Percentiles rank a stretch among this genome's conserved stretches.
phyloP scores from a whole-genome alignment of 495 filamentous ascomycete genomes.

The Talaromyces borbonicus region DNA sequence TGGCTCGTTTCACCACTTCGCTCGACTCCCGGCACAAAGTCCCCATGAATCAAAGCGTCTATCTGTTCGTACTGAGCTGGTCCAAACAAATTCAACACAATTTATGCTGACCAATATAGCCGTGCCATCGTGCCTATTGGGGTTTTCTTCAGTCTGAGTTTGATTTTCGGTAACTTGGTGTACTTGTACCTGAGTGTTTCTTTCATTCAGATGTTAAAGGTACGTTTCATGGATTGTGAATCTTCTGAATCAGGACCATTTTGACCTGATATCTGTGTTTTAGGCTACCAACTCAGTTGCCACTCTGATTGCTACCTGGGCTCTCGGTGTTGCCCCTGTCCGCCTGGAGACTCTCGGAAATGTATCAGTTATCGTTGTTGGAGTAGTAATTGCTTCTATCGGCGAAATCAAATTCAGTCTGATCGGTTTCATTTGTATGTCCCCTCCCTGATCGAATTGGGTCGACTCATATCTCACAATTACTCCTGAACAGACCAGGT shows the following conservation, averaged over 20 bases:
- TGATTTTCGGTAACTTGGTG: constrained; percentile 84
- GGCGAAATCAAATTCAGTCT: constrained; percentile 83
- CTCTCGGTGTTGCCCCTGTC: constrained; percentile 56
- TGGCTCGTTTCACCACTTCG: constrained; percentile 67
- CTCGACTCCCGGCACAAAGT: constrained; percentile 80
- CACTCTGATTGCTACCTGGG: constrained; percentile 72
- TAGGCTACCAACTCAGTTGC: constrained; percentile 84
- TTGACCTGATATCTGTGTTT: not conserved
- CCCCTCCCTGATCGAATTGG: too few species aligned
- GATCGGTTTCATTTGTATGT: constrained; percentile 60
- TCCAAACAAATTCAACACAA: not conserved
- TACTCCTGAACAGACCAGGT: constrained; percentile 41
- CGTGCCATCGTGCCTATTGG: constrained; percentile 83
- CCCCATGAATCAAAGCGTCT: constrained; percentile 76
- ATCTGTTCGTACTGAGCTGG: constrained; percentile 40
- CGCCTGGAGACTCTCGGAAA: constrained; percentile 69
- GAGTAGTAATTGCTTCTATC: constrained; percentile 75
- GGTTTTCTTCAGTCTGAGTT: constrained; percentile 76
- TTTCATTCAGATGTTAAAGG: constrained; percentile 96
- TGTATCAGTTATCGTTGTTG: constrained; percentile 73
- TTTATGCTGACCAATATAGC: constrained; percentile 9
- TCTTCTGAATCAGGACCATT: not conserved
- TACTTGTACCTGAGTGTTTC: constrained; percentile 83
- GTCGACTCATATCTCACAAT: too few species aligned
- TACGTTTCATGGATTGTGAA: constrained; percentile 15